A percentile compares a stretch with the other conserved stretches of the same genome.
Evolutionary conservation across 2,329 filamentous ascomycete species (phyloP).

Genomic region (Colletotrichum sp.): DNA sequence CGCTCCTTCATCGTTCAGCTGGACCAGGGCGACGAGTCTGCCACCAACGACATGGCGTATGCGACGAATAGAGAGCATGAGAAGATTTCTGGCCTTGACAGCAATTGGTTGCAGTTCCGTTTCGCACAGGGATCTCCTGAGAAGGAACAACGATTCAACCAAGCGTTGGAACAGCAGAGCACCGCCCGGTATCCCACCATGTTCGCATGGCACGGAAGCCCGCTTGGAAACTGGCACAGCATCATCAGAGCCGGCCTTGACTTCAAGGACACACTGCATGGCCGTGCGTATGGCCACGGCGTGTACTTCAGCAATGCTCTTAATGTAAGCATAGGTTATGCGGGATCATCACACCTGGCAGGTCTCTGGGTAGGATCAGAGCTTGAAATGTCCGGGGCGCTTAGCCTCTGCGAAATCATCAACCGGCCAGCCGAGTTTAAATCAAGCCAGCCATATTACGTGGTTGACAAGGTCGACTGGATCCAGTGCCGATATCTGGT

Average conservation of each 20-base stretch:
- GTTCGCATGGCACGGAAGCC: constrained; percentile 88
- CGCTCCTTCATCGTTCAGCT: constrained; percentile 85
- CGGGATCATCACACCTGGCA: not conserved
- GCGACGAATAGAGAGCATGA: constrained; percentile 39
- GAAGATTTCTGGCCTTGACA: constrained; percentile 66
- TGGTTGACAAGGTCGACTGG: constrained; percentile 81
- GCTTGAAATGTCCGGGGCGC: constrained; percentile 61
- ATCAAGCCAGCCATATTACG: constrained; percentile 64
- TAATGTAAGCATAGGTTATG: constrained; percentile 60
- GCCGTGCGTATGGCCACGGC: constrained; percentile 77
- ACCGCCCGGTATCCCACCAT: constrained; percentile 65
- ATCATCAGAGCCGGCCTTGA: constrained; percentile 85
- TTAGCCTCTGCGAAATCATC: constrained; percentile 86
- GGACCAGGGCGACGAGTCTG: constrained; percentile 40
- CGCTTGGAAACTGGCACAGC: constrained; percentile 82
- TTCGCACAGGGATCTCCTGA: constrained; percentile 89
- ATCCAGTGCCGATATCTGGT: constrained; percentile 90
- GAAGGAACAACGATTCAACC: constrained; percentile 78
- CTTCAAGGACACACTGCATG: constrained; percentile 66
- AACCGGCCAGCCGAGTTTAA: constrained; percentile 72
- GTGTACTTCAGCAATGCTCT: constrained; percentile 77
- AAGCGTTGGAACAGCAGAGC: constrained; percentile 59
- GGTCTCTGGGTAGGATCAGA: constrained; percentile 69
- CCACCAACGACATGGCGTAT: not conserved
- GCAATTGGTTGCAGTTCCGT: constrained; percentile 77